These are phyloP conservation scores for Tulasnella sp. DNA, from an alignment of 768 basidiomycete species.

Conservation along the genomic window DNA sequence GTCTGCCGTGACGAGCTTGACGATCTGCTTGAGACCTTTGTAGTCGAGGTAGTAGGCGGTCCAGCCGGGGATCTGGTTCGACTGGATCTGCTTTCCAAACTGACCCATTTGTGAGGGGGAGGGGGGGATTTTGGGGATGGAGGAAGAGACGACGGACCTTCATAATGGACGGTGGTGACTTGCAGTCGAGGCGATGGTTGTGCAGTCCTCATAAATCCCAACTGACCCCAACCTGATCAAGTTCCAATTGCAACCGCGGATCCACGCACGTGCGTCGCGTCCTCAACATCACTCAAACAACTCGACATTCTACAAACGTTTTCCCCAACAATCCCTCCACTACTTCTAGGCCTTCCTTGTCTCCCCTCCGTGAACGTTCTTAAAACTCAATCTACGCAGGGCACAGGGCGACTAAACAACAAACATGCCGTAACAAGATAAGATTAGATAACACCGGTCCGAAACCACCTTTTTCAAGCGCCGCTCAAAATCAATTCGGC, in stretches of 20 bases:
- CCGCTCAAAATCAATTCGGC: too few species aligned
- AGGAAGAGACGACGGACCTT: conserved; percentile 1
- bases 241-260: conserved; percentile 3
- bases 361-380: too few species aligned
- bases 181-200: conserved; percentile 2
- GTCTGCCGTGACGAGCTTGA: too few species aligned
- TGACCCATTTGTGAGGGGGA: conserved; percentile 26
- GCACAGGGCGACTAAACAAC: too few species aligned
- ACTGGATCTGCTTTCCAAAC: conserved; percentile 98
- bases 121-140: background rate
- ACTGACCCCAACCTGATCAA: background rate
- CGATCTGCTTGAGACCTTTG: conserved; percentile 97
- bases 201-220: conserved; percentile 3
- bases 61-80: conserved; percentile 96
- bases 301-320: too few species aligned
- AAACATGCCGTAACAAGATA: too few species aligned
- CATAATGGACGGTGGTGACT: background rate
- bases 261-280: conserved; percentile 7
- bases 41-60: conserved; percentile 92
- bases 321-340: too few species aligned
- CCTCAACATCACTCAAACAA: background rate
- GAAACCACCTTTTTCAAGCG: too few species aligned
- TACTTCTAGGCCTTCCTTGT: too few species aligned
- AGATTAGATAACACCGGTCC: too few species aligned
- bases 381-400: too few species aligned